phyloP scores from a whole-genome alignment of 306 rosid genomes.

The Lathyrus tuberosus region DNA sequence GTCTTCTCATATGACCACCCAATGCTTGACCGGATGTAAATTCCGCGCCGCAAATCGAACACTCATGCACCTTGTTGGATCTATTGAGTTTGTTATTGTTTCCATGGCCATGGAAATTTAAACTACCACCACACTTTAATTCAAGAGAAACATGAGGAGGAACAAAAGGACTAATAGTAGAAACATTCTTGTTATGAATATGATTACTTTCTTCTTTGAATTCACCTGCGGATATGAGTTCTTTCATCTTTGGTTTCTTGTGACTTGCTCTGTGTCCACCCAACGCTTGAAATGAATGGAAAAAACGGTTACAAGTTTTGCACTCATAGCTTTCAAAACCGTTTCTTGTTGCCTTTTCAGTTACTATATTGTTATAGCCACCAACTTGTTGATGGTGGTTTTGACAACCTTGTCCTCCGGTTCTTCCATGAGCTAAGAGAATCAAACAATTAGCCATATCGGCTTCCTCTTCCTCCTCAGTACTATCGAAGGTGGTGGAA shows the following conservation, averaged over 20 bases:
- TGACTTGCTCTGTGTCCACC: constrained; percentile 99
- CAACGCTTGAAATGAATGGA: constrained; percentile 95
- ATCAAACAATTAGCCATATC: constrained; percentile 97
- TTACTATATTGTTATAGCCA: not conserved
- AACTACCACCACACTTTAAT: constrained; percentile 26
- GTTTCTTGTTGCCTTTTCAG: not conserved
- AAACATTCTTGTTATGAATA: constrained; percentile 1
- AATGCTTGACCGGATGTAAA: constrained; percentile 91
- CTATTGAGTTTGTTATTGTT: constrained; percentile 8
- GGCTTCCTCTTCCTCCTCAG: constrained; percentile 76
- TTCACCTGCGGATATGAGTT: not conserved
- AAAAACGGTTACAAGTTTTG: constrained; percentile 85
- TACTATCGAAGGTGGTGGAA: constrained; percentile 47
- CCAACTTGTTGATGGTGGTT: not conserved
- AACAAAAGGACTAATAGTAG: not conserved
- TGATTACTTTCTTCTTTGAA: constrained; percentile 33
- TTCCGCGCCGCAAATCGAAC: constrained; percentile 88
- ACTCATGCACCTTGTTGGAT: constrained; percentile 70
- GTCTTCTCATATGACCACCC: constrained; percentile 97
- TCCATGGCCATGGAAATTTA: not conserved
- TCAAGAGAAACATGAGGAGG: constrained; percentile 37
- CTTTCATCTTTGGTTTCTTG: constrained; percentile 57
- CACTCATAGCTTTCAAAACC: constrained; percentile 69
- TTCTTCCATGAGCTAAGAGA: constrained; percentile 66
- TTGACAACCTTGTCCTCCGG: not conserved